phyloP scores from a whole-genome alignment of 2,329 filamentous ascomycete species.

The Curvularia sp. region DNA sequence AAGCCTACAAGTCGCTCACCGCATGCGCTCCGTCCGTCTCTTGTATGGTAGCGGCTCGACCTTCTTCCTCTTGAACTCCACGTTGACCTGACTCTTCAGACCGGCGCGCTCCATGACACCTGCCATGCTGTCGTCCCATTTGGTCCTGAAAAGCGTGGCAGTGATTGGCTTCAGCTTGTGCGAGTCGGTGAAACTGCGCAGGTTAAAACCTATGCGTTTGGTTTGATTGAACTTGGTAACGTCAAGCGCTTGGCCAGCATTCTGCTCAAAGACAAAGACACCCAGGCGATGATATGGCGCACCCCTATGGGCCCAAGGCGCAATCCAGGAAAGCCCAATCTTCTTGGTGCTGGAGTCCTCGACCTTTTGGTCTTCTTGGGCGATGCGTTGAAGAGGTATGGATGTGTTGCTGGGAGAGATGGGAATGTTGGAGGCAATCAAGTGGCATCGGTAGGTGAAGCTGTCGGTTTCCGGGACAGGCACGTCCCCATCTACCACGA shows the following conservation, averaged over 20 bases:
- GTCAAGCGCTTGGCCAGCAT: slow-evolving; percentile 56
- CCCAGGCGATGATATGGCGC: slow-evolving; percentile 88
- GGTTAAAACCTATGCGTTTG: slow-evolving; percentile 73
- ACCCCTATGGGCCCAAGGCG: slow-evolving; percentile 88
- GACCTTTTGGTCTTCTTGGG: slow-evolving; percentile 49
- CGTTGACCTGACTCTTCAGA: slow-evolving; percentile 72
- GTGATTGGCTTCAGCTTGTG: slow-evolving; percentile 76
- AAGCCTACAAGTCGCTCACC: slow-evolving; percentile 38
- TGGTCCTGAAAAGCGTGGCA: slow-evolving; percentile 83
- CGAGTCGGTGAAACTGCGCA: slow-evolving; percentile 76
- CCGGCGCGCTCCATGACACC: slow-evolving; percentile 83
- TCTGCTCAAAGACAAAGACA: slow-evolving; percentile 84
- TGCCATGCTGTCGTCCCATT: slow-evolving; percentile 90
- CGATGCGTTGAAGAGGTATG: slow-evolving; percentile 43
- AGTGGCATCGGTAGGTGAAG: slow-evolving; percentile 86
- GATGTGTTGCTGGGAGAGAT: slow-evolving; percentile 62
- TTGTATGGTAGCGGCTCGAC: slow-evolving; percentile 72
- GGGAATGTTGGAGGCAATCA: slow-evolving; percentile 77
- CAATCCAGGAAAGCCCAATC: slow-evolving; percentile 80
- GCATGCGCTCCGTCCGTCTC: slow-evolving; percentile 61
- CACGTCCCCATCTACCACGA: slow-evolving; percentile 88
- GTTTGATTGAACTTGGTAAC: slow-evolving; percentile 75
- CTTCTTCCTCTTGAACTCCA: slow-evolving; percentile 85
- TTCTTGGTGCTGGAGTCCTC: slow-evolving; percentile 61
- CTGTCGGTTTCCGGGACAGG: slow-evolving; percentile 76